Evolutionary conservation across 73 alveolate genomes (phyloP).

Genomic region (Stentor coeruleus): DNA sequence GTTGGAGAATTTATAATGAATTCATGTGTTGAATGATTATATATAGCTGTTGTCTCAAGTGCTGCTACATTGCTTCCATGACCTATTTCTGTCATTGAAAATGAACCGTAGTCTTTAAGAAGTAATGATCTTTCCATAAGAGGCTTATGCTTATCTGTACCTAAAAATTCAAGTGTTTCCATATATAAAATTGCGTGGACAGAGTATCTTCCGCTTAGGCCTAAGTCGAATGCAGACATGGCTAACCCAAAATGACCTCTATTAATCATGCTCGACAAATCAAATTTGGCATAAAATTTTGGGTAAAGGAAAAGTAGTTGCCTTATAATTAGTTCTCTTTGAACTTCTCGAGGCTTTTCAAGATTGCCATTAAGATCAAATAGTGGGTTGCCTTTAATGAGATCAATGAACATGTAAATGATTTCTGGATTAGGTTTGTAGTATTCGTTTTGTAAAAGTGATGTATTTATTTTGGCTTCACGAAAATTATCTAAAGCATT

Average conservation of each 20-base stretch:
- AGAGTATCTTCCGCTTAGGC: not conserved
- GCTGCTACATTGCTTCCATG: constrained; percentile 84
- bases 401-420: not conserved
- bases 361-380: not conserved
- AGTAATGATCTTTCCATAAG: constrained; percentile 43
- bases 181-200: constrained; percentile 63
- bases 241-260: not conserved
- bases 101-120: constrained; percentile 57
- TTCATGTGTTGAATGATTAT: constrained; percentile 53
- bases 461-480: not conserved
- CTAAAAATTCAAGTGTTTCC: constrained; percentile 64
- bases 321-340: not conserved
- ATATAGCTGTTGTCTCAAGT: constrained; percentile 69
- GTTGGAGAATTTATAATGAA: constrained; percentile 72
- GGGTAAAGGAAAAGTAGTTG: not conserved
- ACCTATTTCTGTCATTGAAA: constrained; percentile 83
- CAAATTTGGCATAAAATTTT: not conserved
- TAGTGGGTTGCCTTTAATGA: not conserved
- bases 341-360: not conserved
- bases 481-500: not conserved
- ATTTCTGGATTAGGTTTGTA: not conserved
- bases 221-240: not conserved
- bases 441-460: not conserved
- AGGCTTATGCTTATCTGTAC: constrained; percentile 69
- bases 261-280: not conserved